These are phyloP conservation scores for Platanthera guangdongensis DNA, from an alignment of 106 monocot genomes.

Conservation along the genomic window DNA sequence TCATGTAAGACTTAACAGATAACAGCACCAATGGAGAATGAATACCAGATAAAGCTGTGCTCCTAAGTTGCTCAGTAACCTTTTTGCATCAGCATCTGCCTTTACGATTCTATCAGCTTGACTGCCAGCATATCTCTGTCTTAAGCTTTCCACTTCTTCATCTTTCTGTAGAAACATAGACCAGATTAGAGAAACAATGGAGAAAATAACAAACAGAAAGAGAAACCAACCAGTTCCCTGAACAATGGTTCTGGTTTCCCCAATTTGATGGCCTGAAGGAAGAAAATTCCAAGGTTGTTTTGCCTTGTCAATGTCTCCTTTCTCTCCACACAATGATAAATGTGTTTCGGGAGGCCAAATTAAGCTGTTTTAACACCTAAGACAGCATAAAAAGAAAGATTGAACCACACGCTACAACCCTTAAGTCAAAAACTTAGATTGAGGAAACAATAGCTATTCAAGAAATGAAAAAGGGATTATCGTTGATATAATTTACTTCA, in stretches of 20 bases:
- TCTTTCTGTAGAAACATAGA: conserved; percentile 54
- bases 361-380: conserved; percentile 83
- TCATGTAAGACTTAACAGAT: no score
- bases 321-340: conserved; percentile 57
- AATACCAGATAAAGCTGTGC: conserved; percentile 58
- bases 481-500: conserved; percentile 40
- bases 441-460: neutral
- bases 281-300: conserved; percentile 83
- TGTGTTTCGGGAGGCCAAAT: conserved; percentile 40
- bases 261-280: conserved; percentile 81
- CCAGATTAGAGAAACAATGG: neutral
- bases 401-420: neutral
- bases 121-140: conserved; percentile 82
- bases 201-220: neutral
- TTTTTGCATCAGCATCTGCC: conserved; percentile 60
- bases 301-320: conserved; percentile 50
- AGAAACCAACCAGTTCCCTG: conserved; percentile 68
- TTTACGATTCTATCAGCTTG: conserved; percentile 79
- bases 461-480: neutral
- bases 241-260: conserved; percentile 78
- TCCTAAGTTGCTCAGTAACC: conserved; percentile 56
- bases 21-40: neutral
- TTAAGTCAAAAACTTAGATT: neutral
- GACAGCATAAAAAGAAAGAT: conserved; percentile 11
- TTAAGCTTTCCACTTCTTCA: conserved; percentile 71